Base-by-base conservation (phyloP, 352 stramenopile genomes). In the Pythium brachiatum region DNA sequence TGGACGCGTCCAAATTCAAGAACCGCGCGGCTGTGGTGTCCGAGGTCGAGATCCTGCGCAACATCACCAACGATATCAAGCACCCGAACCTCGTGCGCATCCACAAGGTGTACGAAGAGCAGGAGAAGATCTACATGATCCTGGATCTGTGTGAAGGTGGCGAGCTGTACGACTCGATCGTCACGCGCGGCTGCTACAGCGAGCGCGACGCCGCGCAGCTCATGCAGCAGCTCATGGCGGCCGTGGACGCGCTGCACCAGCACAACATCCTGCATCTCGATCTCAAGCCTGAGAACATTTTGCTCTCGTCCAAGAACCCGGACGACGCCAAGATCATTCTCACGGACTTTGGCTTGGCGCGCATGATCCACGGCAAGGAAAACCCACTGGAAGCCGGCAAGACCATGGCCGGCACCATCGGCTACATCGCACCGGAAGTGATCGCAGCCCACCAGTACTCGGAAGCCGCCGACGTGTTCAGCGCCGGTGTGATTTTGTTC, bases 241-340 rank as follows among this genome's bases (percentile, higher is more conserved):
- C 83, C 2, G 60, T 92, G 32, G 70, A 88, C 43, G 76, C 79
- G 13, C 66, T 92, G 44, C 83, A 92, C 57, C 61, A 70, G 18
- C 80, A 89, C 74, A 90, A 90, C 67, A 92, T 92, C 27, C 60
- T 92, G 26, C 83, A 92, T 39, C 57, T 92, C 26, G 83, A 92
- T 63, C 78, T 92, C 64, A 92, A 92, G 55, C 83, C 83, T 0
- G 83, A 92, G 63, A 92, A 92, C 59, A 90, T 92, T n/a, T 32
- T 92, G 53, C 73, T 92, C 25, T 73, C 78, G 9, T 79, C 70
- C 4, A 72, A 76, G 53, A 72, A 80, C 18, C 39, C 58, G 9
- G 58, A 73, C 20, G 61, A 83, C 44, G 68, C 78, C 57, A 88
- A 88, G 66, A 88, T 92, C 48, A 47, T 88, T n/a, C 69, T 92